Evolutionary conservation across 805 yeast genomes (phyloP), one percentile per base, ranked within the genome.

Genomic region (Peterozyma toletana): DNA sequence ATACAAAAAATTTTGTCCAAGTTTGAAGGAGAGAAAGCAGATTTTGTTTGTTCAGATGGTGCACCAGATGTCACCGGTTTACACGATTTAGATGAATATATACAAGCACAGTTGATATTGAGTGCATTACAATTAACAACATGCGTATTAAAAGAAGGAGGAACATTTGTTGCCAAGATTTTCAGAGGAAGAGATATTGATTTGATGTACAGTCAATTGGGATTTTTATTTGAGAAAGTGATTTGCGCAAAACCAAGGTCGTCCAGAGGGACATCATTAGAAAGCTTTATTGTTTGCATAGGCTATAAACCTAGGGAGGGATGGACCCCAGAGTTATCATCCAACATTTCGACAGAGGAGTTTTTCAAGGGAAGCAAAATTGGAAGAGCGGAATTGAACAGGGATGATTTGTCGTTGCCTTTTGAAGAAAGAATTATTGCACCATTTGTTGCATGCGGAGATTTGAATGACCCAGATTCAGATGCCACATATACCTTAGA

Each of bases 11-110:
- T 93, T 38, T 63, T 86, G 52, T 83, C 81, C 31, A 73, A 84
- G 35, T 93, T 93, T 67, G 95, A 86, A 17, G 96, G 96, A 35
- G 86, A 86, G 52, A 81, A 85, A 44, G 98, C 98, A 0, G 99
- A 93, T 62, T 84, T 91, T 59, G 96, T 93, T 1, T 88, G 96
- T 55, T 83, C 95, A 55, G 98, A 93, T 61, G 99, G 99, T 45
- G 99, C 99, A 0, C 99, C 99, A 2, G 99, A 93, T 64, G 99
- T 93, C 17, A 93, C 99, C 0, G 99, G 99, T 1, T 64, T 93
- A 41, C 99, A 93, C 59, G 99, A 93, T 63, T 68, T 93, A 47
- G 99, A 93, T 61, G 99, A 93, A 62, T 93, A 91, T 59, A 86
- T 93, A 46, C 99, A 93, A 66, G 96, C 96, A 2, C 98, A 93